These are phyloP conservation scores for Arabidopsis suecica DNA, from an alignment of 345 rosid genomes.

Conservation along the genomic window DNA sequence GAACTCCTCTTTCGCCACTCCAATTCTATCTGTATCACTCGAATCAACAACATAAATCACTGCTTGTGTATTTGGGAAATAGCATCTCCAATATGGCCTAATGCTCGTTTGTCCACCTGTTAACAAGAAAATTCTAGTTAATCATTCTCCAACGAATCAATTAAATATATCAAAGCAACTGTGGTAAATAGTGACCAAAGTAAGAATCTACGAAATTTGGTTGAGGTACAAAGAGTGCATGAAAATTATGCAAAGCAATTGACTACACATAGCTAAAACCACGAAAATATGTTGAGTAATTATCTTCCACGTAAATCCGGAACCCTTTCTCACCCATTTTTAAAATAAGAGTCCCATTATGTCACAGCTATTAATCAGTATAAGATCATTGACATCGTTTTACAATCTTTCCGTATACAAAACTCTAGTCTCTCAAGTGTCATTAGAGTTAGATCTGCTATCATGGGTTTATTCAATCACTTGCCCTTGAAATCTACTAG, in stretches of 20 bases:
- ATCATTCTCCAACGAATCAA: neutral
- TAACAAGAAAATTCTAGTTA: conserved; percentile 23
- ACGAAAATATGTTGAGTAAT: neutral
- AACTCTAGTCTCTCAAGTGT: neutral
- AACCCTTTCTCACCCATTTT: neutral
- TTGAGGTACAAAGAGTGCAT: neutral
- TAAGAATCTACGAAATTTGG: neutral
- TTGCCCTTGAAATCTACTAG: neutral
- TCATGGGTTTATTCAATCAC: neutral
- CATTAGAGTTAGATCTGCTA: neutral
- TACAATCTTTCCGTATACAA: conserved; percentile 3
- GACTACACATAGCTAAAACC: neutral
- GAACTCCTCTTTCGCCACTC: conserved; percentile 62
- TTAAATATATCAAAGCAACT: neutral
- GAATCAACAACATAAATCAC: conserved; percentile 65
- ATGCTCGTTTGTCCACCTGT: conserved; percentile 73
- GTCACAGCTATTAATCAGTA: neutral
- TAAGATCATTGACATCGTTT: neutral
- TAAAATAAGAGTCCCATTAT: conserved; percentile 1
- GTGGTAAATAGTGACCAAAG: neutral
- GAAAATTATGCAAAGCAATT: neutral
- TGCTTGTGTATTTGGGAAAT: conserved; percentile 59
- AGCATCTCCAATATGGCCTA: conserved; percentile 79
- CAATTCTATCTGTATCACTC: conserved; percentile 58
- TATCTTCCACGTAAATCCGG: too few relatives aligned